Conservation (phyloP, 2,329 filamentous ascomycete species). For the Claviceps capensis region DNA sequence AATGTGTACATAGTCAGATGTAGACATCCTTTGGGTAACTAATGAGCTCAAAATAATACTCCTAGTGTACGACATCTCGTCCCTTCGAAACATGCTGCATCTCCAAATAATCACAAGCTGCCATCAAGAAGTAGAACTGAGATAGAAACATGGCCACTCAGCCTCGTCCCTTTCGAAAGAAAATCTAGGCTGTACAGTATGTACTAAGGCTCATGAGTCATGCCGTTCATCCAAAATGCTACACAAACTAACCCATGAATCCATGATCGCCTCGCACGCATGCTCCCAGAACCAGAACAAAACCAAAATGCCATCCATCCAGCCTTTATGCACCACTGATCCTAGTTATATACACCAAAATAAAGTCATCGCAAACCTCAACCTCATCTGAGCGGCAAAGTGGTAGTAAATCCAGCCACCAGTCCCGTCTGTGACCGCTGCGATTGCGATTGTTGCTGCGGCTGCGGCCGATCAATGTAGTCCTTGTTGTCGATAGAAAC, state of each 20-base stretch:
- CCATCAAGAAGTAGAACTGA: background rate
- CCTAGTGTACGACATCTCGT: no score
- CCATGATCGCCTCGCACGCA: background rate
- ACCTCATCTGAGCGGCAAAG: slow-evolving; percentile 20
- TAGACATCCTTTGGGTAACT: no score
- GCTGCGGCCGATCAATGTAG: slow-evolving; percentile 41
- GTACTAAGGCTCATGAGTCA: background rate
- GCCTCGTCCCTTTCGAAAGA: background rate
- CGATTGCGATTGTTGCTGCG: slow-evolving; percentile 18
- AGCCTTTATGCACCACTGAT: background rate
- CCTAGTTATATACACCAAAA: slow-evolving; percentile 2
- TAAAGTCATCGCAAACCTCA: background rate
- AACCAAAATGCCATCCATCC: background rate
- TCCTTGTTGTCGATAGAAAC: slow-evolving; percentile 78
- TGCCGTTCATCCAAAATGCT: slow-evolving; percentile 1
- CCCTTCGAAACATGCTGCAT: no score
- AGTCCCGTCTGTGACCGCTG: slow-evolving; percentile 14
- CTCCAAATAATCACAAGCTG: background rate
- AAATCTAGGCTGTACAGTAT: background rate
- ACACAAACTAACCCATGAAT: background rate
- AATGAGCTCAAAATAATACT: no score
- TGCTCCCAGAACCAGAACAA: background rate
- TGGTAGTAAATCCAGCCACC: slow-evolving; percentile 17
- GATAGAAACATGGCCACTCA: background rate
- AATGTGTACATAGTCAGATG: no score